phyloP scores from a whole-genome alignment of 257 asterid genomes.

The Solanum chaucha region DNA sequence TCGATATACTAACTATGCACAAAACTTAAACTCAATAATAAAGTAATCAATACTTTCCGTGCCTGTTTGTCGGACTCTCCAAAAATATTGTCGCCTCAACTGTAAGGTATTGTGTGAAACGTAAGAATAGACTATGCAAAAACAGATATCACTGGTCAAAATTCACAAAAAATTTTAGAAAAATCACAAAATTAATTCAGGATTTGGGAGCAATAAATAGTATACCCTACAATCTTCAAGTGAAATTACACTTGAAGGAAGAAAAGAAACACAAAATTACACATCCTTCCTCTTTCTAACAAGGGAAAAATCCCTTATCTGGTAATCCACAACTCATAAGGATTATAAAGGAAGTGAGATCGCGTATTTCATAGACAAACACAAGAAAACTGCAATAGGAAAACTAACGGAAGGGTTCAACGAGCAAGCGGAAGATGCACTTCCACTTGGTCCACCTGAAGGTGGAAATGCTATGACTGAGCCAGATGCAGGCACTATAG shows the following conservation, averaged over 20 bases:
- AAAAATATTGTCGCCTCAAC: not conserved
- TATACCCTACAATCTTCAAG: not conserved
- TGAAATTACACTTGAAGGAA: not conserved
- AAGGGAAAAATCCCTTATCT: not conserved
- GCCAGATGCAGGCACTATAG: constrained; percentile 54
- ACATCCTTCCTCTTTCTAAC: not conserved
- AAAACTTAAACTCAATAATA: not conserved
- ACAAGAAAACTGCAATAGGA: constrained; percentile 22
- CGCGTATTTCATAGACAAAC: constrained; percentile 17
- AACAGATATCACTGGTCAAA: not conserved
- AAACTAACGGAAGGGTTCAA: constrained; percentile 27
- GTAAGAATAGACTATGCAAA: not conserved
- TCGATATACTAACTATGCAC: not conserved
- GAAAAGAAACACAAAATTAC: not conserved
- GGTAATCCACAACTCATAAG: not conserved
- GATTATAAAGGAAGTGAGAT: not conserved
- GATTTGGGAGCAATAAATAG: not conserved
- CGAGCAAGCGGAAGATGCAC: constrained; percentile 37
- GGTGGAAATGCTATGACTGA: constrained; percentile 49
- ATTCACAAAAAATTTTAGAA: not conserved
- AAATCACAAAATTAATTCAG: not conserved
- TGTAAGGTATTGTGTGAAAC: not conserved
- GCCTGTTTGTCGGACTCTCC: not conserved
- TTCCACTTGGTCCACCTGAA: constrained; percentile 68
- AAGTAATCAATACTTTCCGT: not conserved